phyloP scores from a whole-genome alignment of 208 protist genomes.

The Trypanosoma grayi region DNA sequence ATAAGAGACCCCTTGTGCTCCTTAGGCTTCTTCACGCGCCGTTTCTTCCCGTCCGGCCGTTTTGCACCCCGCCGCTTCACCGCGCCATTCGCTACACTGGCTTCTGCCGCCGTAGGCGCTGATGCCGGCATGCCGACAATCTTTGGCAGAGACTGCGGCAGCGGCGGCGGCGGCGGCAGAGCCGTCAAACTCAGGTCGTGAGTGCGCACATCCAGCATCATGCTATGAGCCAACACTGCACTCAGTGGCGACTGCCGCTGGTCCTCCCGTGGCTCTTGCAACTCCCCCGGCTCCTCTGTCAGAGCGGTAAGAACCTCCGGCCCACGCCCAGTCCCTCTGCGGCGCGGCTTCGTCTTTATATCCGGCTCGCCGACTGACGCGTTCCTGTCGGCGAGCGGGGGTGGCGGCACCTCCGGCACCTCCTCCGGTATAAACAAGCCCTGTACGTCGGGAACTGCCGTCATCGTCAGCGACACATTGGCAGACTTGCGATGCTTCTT shows the following conservation, averaged over 20 bases:
- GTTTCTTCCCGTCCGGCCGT: not conserved
- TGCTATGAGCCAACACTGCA: constrained; percentile 1
- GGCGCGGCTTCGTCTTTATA: constrained; percentile 2
- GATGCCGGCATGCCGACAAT: not conserved
- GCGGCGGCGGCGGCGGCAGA: not conserved
- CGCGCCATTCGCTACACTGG: constrained; percentile 5
- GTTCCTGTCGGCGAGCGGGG: not conserved
- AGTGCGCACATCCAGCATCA: not conserved
- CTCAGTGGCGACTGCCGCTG: not conserved
- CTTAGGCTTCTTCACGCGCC: not conserved
- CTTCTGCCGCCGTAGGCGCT: not conserved
- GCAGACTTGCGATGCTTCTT: not conserved
- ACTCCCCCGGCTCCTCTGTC: not conserved
- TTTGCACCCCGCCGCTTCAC: not conserved
- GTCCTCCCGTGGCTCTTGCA: not conserved
- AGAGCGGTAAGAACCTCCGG: not conserved
- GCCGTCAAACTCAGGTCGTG: constrained; percentile 8
- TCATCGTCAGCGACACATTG: not conserved
- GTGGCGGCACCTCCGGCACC: not conserved
- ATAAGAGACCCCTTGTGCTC: not conserved
- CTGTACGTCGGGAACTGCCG: not conserved
- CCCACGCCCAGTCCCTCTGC: not conserved
- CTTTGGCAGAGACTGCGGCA: not conserved
- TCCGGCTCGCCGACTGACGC: not conserved
- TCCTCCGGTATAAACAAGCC: not conserved